Evolutionary conservation across 148 eudicot genomes (phyloP).

Genomic region (Persicaria maculosa): DNA sequence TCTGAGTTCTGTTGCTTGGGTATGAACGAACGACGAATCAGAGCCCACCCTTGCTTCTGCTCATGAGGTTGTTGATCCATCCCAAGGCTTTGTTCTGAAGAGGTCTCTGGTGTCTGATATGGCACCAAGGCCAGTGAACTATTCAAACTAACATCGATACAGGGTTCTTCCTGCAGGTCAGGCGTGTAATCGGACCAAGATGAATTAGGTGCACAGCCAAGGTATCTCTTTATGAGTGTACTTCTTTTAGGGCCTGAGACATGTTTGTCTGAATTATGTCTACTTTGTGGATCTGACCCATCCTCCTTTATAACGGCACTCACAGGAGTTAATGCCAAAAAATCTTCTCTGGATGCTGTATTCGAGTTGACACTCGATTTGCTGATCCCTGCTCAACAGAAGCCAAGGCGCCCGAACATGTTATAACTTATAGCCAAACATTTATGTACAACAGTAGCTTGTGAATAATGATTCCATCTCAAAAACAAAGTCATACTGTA

Average conservation of each 20-base stretch:
- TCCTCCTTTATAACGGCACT: neutral
- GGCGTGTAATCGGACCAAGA: conserved; percentile 29
- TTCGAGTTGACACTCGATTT: neutral
- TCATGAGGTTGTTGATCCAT: conserved; percentile 34
- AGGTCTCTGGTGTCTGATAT: conserved; percentile 37
- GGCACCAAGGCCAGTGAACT: conserved; percentile 62
- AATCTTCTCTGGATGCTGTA: neutral
- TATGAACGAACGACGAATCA: conserved; percentile 37
- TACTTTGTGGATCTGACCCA: neutral
- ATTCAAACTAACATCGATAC: conserved; percentile 21
- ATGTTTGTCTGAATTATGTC: neutral
- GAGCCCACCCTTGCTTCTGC: conserved; percentile 52
- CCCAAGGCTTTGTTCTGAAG: conserved; percentile 20
- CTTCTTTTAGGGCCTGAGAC: conserved; percentile 22
- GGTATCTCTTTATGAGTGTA: conserved; percentile 35
- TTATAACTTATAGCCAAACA: neutral
- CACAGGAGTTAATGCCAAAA: neutral
- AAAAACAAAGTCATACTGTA: neutral
- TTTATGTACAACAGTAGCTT: neutral
- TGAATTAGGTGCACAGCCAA: conserved; percentile 31
- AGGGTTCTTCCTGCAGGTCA: conserved; percentile 23
- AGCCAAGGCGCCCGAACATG: neutral
- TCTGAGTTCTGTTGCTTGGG: conserved; percentile 21
- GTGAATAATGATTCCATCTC: neutral
- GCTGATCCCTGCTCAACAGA: conserved; percentile 1